Percentiles rank a stretch among this genome's conserved stretches.
Conservation (phyloP, 2,329 filamentous ascomycete genomes). For the Alternaria solani region DNA sequence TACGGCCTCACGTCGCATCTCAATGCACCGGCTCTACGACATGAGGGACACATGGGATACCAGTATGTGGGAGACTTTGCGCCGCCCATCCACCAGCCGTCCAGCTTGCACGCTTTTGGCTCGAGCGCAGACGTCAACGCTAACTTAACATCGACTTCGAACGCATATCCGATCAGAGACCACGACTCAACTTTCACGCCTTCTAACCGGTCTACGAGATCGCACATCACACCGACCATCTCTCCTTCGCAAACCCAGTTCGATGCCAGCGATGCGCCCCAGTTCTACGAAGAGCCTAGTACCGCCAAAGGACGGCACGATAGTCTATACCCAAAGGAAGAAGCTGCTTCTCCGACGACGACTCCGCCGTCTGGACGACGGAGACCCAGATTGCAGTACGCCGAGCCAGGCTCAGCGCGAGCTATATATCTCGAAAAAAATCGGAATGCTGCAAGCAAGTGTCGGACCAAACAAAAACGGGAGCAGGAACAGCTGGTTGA, state of each 20-base stretch:
- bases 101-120: neutral
- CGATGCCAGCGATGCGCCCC: slow-evolving; percentile 1
- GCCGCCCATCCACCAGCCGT: neutral
- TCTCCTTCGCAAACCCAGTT: slow-evolving; percentile 7
- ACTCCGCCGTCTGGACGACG: neutral
- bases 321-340: slow-evolving; percentile 1
- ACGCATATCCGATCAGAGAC: neutral
- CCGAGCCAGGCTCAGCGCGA: slow-evolving; percentile 37
- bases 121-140: neutral
- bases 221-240: neutral
- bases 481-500: slow-evolving; percentile 61
- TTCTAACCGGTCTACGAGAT: neutral
- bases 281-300: neutral
- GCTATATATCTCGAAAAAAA: slow-evolving; percentile 68
- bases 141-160: neutral
- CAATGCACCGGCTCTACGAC: neutral
- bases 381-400: slow-evolving; percentile 28
- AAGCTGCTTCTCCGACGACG: slow-evolving; percentile 7
- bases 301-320: neutral
- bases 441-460: slow-evolving; percentile 75
- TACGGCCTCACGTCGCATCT: neutral
- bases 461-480: slow-evolving; percentile 70
- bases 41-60: neutral
- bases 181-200: neutral
- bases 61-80: neutral